phyloP scores from a whole-genome alignment of 164 flowering plant genomes.

The Magnolia changhungtana region DNA sequence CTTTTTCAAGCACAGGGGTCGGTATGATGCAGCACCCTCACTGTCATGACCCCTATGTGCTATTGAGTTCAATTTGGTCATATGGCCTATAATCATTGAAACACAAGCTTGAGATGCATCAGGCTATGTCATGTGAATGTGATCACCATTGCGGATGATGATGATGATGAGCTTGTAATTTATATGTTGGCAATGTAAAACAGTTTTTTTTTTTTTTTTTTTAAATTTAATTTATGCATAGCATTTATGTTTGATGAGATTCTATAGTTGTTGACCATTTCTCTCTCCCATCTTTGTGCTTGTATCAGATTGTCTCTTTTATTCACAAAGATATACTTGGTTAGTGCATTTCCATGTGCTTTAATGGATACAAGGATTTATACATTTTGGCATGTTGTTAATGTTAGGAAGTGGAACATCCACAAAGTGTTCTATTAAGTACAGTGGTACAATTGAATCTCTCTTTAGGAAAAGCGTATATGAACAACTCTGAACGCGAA shows the following conservation, averaged over 20 bases:
- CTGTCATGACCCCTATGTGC: too few relatives aligned
- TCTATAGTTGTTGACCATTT: neutral
- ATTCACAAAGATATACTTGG: neutral
- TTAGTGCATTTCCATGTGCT: neutral
- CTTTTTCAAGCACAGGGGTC: too few relatives aligned
- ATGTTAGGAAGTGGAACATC: slow-evolving; percentile 73
- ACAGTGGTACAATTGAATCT: slow-evolving; percentile 59
- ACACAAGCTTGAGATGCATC: too few relatives aligned
- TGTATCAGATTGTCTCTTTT: neutral
- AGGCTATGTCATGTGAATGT: too few relatives aligned
- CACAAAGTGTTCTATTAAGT: slow-evolving; percentile 60
- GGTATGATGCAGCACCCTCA: too few relatives aligned
- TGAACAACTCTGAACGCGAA: slow-evolving; percentile 30
- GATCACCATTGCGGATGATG: too few relatives aligned
- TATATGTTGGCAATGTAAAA: too few relatives aligned
- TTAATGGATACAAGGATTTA: neutral
- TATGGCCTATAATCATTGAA: too few relatives aligned
- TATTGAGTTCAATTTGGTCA: too few relatives aligned
- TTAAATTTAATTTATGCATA: neutral
- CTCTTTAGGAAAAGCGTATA: slow-evolving; percentile 48
- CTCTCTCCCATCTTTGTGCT: neutral
- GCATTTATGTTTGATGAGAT: neutral
- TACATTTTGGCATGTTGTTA: neutral
- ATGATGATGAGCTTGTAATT: too few relatives aligned
- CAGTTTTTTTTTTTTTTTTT: too few relatives aligned